Evolutionary conservation across 2,329 filamentous ascomycete species (phyloP).

Genomic region (Calonectria hongkongensis): DNA sequence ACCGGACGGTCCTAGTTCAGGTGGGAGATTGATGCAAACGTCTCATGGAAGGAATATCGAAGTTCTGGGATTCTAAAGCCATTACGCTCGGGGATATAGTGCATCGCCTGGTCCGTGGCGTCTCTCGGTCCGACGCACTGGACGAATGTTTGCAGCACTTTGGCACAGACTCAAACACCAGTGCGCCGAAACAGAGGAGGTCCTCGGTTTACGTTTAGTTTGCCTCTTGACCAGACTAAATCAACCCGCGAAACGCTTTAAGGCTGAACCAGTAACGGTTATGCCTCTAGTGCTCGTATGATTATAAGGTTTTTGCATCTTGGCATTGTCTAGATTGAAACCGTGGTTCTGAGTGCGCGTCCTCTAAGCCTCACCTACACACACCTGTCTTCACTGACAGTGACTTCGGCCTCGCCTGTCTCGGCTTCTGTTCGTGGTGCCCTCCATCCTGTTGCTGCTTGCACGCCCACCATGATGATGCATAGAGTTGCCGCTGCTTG

Average conservation of each 20-base stretch:
- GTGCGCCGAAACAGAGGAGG: not conserved
- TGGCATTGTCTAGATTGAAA: constrained; percentile 7
- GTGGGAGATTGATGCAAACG: constrained; percentile 20
- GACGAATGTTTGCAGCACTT: not conserved
- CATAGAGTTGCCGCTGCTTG: constrained; percentile 66
- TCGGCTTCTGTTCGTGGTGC: constrained; percentile 71
- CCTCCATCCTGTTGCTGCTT: constrained; percentile 72
- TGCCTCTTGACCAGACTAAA: not conserved
- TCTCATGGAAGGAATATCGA: constrained; percentile 11
- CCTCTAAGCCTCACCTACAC: constrained; percentile 55
- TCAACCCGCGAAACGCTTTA: constrained; percentile 16
- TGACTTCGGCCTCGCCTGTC: constrained; percentile 57
- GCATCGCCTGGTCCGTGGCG: not conserved
- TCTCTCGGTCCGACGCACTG: constrained; percentile 1
- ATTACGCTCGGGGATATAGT: constrained; percentile 8
- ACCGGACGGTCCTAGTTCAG: constrained; percentile 24
- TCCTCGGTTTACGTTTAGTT: not conserved
- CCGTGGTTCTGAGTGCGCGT: not conserved
- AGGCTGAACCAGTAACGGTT: constrained; percentile 2
- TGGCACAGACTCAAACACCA: constrained; percentile 24
- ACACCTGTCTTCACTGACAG: constrained; percentile 56
- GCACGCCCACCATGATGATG: constrained; percentile 66
- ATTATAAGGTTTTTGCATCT: constrained; percentile 6
- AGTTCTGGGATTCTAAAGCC: not conserved
- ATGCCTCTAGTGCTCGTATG: constrained; percentile 17